Base-by-base conservation (phyloP, 2,329 filamentous ascomycete genomes). In the Polychaeton citri region DNA sequence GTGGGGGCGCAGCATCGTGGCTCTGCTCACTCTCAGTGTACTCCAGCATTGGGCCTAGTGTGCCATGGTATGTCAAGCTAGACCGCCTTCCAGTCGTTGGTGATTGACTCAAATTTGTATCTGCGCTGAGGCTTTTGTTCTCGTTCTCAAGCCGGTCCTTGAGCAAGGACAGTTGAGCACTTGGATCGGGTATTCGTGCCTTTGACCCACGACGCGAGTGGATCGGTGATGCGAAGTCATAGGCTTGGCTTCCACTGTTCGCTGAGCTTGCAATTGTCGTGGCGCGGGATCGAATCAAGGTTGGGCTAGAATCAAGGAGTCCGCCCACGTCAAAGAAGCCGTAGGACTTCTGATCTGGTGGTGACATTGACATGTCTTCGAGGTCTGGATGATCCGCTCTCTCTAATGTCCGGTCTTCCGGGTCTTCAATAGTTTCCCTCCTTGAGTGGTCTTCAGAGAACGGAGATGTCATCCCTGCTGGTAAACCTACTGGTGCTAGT, bases 291-390 rank as follows among this genome's bases (percentile, higher is more conserved):
- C 36, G 40, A 6, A 45, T 39, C 38, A 17, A 47, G 35, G 24
- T 39, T 30, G 54, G 59, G 43, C 68, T 68, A 13, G 66, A 67
- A 4, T 79, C 74, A 0, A 92, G 62, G 0, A 93, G 61, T 0
- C 82, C 83, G 16, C 85, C 85, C 1, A 86, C 79, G 46, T 94
- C 87, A 48, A 88, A 86, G 55, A 94, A 88, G 0, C 24, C 15
- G 12, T 10, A 3, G 7, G 24, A 28, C 7, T 15, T 28, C 12
- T 28, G 24, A 7, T 28, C 7, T 5, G 4, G 15, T 3, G 24
- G 24, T 5, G 24, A 28, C 12, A 10, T 12, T 15, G 15, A 10
- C 3, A 7, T 7, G 7, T 28, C 12, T 28, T 28, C n/a, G n/a
- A n/a, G n/a, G n/a, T n/a, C n/a, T n/a, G n/a, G n/a, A n/a, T n/a